Percentiles rank a stretch among this genome's conserved stretches.
Evolutionary conservation across 2,329 filamentous ascomycete species (phyloP).

Genomic region (Coniella vitis): DNA sequence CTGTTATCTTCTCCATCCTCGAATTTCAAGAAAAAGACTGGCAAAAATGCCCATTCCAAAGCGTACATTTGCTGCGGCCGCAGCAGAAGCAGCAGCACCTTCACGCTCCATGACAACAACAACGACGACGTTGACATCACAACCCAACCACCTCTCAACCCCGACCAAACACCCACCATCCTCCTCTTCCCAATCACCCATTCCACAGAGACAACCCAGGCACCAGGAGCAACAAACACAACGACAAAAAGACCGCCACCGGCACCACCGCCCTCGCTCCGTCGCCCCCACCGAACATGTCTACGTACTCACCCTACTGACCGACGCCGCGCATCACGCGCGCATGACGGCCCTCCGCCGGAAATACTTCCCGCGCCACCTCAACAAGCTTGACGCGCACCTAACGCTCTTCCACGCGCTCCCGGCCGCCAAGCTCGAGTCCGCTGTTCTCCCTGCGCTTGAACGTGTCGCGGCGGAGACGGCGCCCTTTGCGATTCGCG

Average conservation of each 20-base stretch:
- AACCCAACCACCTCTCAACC: too few relatives aligned
- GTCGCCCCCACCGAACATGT: background rate
- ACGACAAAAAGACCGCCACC: background rate
- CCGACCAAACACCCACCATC: too few relatives aligned
- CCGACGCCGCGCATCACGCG: conserved; percentile 1
- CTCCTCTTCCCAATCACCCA: too few relatives aligned
- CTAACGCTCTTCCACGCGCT: conserved; percentile 14
- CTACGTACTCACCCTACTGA: conserved; percentile 10
- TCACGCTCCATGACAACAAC: too few relatives aligned
- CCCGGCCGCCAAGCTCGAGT: background rate
- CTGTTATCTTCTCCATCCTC: too few relatives aligned
- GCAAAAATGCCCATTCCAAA: too few relatives aligned
- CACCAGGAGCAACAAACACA: too few relatives aligned
- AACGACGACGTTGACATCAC: too few relatives aligned
- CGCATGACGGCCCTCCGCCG: conserved; percentile 6
- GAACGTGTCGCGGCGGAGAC: background rate
- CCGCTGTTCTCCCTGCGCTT: background rate
- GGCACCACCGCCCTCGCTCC: background rate
- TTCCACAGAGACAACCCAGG: too few relatives aligned
- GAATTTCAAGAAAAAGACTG: too few relatives aligned
- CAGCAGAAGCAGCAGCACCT: too few relatives aligned
- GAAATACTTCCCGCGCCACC: conserved; percentile 5
- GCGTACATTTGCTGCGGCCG: too few relatives aligned
- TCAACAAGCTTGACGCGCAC: conserved; percentile 8
- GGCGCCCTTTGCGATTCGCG: background rate